These are phyloP conservation scores for Russula emetica DNA, from an alignment of 768 basidiomycete genomes.

Conservation along the genomic window DNA sequence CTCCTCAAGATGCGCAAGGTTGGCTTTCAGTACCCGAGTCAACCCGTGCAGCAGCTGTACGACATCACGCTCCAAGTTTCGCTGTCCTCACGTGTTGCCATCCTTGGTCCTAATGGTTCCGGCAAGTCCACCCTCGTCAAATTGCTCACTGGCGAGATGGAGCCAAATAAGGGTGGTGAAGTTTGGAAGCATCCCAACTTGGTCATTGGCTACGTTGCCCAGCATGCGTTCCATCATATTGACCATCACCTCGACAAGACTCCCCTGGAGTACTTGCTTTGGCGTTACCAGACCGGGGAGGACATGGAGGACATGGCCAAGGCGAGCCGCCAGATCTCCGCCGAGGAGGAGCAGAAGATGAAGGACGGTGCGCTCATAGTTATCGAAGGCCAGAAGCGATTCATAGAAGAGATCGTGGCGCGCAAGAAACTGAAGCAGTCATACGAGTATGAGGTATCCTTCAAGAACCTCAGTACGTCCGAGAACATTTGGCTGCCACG, in stretches of 20 bases:
- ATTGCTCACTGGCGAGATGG: constrained; percentile 93
- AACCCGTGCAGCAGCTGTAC: constrained; percentile 83
- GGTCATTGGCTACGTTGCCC: constrained; percentile 98
- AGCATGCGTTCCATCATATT: constrained; percentile 99
- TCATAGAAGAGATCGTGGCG: constrained; percentile 84
- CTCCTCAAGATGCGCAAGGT: constrained; percentile 97
- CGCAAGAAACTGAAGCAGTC: constrained; percentile 99
- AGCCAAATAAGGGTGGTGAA: constrained; percentile 94
- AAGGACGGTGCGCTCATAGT: constrained; percentile 85
- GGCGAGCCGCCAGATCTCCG: constrained; percentile 81
- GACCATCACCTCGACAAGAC: constrained; percentile 98
- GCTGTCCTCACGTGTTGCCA: constrained; percentile 94
- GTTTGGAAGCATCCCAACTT: constrained; percentile 99
- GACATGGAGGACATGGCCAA: constrained; percentile 96
- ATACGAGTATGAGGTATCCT: constrained; percentile 96
- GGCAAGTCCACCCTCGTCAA: constrained; percentile 98
- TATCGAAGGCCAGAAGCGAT: constrained; percentile 90
- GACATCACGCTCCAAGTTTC: constrained; percentile 97
- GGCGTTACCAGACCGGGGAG: constrained; percentile 99
- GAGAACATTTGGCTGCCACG: constrained; percentile 98
- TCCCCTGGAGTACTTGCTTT: constrained; percentile 97
- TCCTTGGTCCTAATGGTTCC: constrained; percentile 98
- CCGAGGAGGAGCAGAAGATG: constrained; percentile 92
- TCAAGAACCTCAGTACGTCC: constrained; percentile 91
- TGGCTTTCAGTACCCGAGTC: constrained; percentile 92